Percentiles rank a stretch among this genome's conserved stretches.
Evolutionary conservation across 2,329 filamentous ascomycete genomes (phyloP).

Genomic region (Meredithiella fracta): DNA sequence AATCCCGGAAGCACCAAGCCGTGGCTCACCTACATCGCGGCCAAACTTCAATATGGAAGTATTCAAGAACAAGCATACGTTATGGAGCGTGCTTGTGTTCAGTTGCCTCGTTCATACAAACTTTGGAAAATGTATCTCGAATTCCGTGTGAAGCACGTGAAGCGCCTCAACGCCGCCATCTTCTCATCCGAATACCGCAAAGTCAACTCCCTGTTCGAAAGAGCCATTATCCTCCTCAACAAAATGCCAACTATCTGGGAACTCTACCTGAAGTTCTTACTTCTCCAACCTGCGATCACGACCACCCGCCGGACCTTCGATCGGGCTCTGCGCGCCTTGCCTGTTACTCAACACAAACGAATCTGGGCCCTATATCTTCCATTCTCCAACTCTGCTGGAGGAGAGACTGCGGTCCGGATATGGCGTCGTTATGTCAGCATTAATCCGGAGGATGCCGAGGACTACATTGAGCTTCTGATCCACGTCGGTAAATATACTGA

Average conservation of each 20-base stretch:
- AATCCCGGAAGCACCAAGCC: slow-evolving; percentile 76
- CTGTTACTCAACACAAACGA: slow-evolving; percentile 85
- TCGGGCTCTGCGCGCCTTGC: slow-evolving; percentile 74
- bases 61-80: slow-evolving; percentile 70
- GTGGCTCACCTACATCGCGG: slow-evolving; percentile 87
- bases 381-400: slow-evolving; percentile 81
- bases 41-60: slow-evolving; percentile 75
- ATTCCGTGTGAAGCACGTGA: slow-evolving; percentile 66
- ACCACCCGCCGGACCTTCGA: slow-evolving; percentile 78
- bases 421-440: slow-evolving; percentile 96
- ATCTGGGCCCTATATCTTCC: slow-evolving; percentile 86
- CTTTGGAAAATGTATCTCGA: slow-evolving; percentile 95
- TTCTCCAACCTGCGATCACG: slow-evolving; percentile 83
- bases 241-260: slow-evolving; percentile 99
- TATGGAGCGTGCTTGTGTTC: slow-evolving; percentile 78
- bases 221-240: slow-evolving; percentile 80
- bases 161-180: slow-evolving; percentile 65
- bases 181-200: slow-evolving; percentile 74
- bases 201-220: slow-evolving; percentile 87
- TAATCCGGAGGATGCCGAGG: slow-evolving; percentile 85
- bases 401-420: slow-evolving; percentile 78
- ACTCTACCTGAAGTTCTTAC: slow-evolving; percentile 82
- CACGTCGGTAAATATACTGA: slow-evolving; percentile 76
- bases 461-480: slow-evolving; percentile 79
- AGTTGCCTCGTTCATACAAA: slow-evolving; percentile 90